Base-by-base conservation (phyloP, 108 stramenopile species). In the Fistulifera solaris region DNA sequence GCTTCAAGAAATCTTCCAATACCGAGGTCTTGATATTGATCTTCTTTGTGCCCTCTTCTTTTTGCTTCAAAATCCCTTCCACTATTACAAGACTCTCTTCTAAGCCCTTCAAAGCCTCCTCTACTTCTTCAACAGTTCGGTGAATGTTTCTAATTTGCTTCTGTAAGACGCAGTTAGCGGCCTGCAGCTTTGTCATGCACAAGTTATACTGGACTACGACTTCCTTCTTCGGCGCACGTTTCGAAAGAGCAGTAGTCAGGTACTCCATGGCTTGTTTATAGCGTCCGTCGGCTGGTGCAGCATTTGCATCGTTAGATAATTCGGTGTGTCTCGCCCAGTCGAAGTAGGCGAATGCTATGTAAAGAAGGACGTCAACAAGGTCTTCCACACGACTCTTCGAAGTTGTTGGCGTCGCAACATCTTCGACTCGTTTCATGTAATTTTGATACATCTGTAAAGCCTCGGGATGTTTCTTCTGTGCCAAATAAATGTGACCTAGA, bases 321-420 rank as follows among this genome's bases (percentile, higher is more conserved):
- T 90, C 89, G 6, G 89, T 81, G 28, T 90, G 85, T 38, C 87
- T 68, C 6, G 91, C 91, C 91, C 91, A 93, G 56, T 89, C 87
- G 57, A 88, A 93, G 54, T 85, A 87, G 6, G 87, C 80, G 60
- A 87, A 87, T 2, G 91, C 79, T 56, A 93, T 86, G 59, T 93
- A 93, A 26, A 72, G 59, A 21, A 85, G 60, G 3, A 93, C 84
- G 52, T 86, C 81, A 2, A 76, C 81, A 38, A 77, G 80, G 51
- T 88, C 86, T 26, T 85, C 90, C 18, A 78, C 68, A 15, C 82
- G 63, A 57, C 78, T 85, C 57, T 88, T 93, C 27, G 77, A 79
- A 10, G 82, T 80, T 27, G 75, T 77, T 6, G 80, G 83, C 40
- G 83, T 70, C 41, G 71, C 72, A 41, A 77, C 70, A 41, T 68